phyloP scores from a whole-genome alignment of 768 basidiomycete species.

The Hygrocybe coccinea region DNA sequence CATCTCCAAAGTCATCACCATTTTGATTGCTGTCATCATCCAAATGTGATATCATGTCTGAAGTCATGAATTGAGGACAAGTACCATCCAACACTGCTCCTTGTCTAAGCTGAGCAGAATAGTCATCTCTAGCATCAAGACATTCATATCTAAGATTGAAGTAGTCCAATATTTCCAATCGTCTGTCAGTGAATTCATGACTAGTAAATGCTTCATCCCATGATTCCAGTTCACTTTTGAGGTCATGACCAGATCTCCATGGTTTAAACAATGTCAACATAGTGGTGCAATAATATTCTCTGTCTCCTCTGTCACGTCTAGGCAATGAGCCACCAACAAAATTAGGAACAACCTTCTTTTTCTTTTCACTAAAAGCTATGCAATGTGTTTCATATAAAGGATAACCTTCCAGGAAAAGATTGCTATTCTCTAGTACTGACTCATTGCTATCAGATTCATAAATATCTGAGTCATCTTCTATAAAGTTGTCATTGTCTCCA shows the following conservation, averaged over 20 bases:
- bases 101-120: conserved; percentile 12
- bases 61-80: background rate
- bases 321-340: conserved; percentile 30
- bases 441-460: conserved; percentile 6
- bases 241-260: conserved; percentile 21
- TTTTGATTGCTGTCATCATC: background rate
- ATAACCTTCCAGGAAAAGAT: conserved; percentile 7
- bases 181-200: conserved; percentile 11
- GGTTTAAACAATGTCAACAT: conserved; percentile 18
- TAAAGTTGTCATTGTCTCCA: background rate
- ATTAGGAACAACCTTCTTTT: conserved; percentile 18
- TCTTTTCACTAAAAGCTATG: conserved; percentile 1
- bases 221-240: conserved; percentile 13
- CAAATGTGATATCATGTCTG: background rate
- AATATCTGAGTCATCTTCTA: conserved; percentile 26
- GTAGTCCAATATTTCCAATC: conserved; percentile 19
- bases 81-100: background rate
- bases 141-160: conserved; percentile 29
- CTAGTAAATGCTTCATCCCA: conserved; percentile 18
- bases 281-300: conserved; percentile 27
- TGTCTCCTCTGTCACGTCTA: conserved; percentile 25
- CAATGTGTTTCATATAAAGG: conserved; percentile 2
- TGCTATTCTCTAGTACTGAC: background rate
- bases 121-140: conserved; percentile 28
- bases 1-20: background rate